phyloP scores from a whole-genome alignment of 1,284 basidiomycete genomes.

The Xerocomus amazonicus region DNA sequence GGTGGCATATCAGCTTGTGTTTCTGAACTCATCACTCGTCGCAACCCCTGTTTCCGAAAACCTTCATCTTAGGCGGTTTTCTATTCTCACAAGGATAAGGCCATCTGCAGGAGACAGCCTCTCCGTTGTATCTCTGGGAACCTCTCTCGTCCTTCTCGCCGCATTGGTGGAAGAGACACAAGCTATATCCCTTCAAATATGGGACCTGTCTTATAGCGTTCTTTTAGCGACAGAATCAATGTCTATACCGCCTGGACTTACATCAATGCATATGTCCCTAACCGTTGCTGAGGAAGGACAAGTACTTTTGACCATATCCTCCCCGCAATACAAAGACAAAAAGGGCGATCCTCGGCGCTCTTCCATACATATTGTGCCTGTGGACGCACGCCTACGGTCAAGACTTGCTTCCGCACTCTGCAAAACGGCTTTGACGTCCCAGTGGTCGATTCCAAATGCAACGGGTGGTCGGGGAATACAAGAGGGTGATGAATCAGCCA shows the following conservation, averaged over 20 bases:
- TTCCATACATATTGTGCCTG: constrained; percentile 55
- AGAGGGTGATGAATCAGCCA: constrained; percentile 30
- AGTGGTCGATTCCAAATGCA: constrained; percentile 42
- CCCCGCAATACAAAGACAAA: constrained; percentile 25
- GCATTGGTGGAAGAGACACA: constrained; percentile 39
- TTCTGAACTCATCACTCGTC: constrained; percentile 26
- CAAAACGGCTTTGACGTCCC: constrained; percentile 42
- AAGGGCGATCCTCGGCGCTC: constrained; percentile 37
- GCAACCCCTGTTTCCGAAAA: constrained; percentile 35
- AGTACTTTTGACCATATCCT: constrained; percentile 52
- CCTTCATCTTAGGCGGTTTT: constrained; percentile 37
- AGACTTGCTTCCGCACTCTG: constrained; percentile 63
- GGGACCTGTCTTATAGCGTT: constrained; percentile 71
- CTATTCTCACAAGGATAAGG: constrained; percentile 18
- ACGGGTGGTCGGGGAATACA: constrained; percentile 4
- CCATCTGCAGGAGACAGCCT: constrained; percentile 27
- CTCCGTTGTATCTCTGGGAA: constrained; percentile 52
- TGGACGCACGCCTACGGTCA: constrained; percentile 47
- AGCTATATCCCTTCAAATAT: constrained; percentile 57
- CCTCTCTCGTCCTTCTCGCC: constrained; percentile 63
- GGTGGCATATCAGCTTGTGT: constrained; percentile 41
- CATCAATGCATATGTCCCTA: constrained; percentile 29
- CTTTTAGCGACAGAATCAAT: constrained; percentile 54
- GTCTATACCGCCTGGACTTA: constrained; percentile 49
- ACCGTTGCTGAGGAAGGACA: constrained; percentile 43